Percentiles rank a stretch among this genome's conserved stretches.
Conservation (phyloP, 1,139 yeast genomes). For the Arxiozyma slooffiae region DNA sequence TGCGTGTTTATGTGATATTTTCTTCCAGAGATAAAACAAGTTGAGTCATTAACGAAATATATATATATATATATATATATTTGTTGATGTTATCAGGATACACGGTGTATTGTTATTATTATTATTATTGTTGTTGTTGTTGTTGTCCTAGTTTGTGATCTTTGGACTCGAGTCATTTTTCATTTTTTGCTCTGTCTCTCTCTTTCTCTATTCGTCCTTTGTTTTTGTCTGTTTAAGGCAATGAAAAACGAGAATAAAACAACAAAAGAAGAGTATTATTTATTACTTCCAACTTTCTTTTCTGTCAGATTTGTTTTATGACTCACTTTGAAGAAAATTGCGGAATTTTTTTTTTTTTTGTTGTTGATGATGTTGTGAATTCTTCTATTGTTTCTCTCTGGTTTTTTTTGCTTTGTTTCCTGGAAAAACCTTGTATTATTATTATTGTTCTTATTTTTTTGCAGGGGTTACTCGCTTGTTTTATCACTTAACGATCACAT, state of each 20-base stretch:
- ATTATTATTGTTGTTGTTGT: too few relatives aligned
- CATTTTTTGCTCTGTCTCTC: not conserved
- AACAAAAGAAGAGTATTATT: too few relatives aligned
- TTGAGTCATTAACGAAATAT: too few relatives aligned
- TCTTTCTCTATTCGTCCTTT: not conserved
- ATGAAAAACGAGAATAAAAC: not conserved
- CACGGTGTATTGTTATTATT: not conserved
- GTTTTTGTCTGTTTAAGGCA: not conserved
- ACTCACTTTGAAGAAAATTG: not conserved
- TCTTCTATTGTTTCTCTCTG: not conserved
- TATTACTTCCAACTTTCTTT: not conserved
- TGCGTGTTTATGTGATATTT: too few relatives aligned
- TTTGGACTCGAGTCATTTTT: too few relatives aligned
- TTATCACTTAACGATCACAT: conserved; percentile 13
- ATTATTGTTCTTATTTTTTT: not conserved
- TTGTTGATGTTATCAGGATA: too few relatives aligned
- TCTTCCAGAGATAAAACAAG: not conserved
- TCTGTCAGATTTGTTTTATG: not conserved
- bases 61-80: too few relatives aligned
- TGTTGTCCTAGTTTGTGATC: not conserved
- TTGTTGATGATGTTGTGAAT: too few relatives aligned
- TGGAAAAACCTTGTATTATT: not conserved
- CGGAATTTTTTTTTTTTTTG: too few relatives aligned
- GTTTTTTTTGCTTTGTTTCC: not conserved
- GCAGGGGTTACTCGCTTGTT: conserved; percentile 8